Evolutionary conservation across 495 filamentous ascomycete genomes (phyloP).

Genomic region (Diplogelasinospora grovesii): DNA sequence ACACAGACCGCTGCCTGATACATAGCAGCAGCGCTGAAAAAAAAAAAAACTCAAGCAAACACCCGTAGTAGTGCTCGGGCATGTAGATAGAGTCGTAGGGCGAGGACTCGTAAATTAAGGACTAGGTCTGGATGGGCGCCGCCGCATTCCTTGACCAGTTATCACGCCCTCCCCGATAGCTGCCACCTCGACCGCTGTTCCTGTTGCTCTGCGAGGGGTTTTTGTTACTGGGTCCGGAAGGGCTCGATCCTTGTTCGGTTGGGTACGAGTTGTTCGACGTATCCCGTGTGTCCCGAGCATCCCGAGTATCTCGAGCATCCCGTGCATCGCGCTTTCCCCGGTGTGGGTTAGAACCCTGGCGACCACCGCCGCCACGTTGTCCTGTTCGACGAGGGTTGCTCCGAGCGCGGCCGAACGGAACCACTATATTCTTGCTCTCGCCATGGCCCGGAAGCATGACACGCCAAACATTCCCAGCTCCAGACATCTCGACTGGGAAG

Average conservation of each 20-base stretch:
- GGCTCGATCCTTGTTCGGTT: constrained; percentile 15
- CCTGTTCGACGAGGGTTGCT: constrained; percentile 44
- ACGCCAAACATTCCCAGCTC: constrained; percentile 35
- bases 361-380: constrained; percentile 21
- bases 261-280: constrained; percentile 11
- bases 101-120: too few species aligned
- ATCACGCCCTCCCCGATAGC: constrained; percentile 22
- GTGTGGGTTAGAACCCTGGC: constrained; percentile 18
- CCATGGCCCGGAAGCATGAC: constrained; percentile 38
- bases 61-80: background rate
- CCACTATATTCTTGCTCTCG: constrained; percentile 30
- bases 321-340: constrained; percentile 15
- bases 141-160: constrained; percentile 24
- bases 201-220: constrained; percentile 6
- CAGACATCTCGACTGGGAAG: constrained; percentile 32
- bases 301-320: too few species aligned
- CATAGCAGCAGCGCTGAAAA: constrained; percentile 4
- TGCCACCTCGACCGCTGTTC: constrained; percentile 18
- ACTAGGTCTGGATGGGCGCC: constrained; percentile 21
- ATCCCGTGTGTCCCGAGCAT: too few species aligned
- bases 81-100: background rate
- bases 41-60: background rate
- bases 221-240: constrained; percentile 8
- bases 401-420: constrained; percentile 32
- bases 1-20: constrained; percentile 10